Percentiles rank a stretch among this genome's conserved stretches.
These are phyloP conservation scores for Pouteria glomerata DNA, from an alignment of 148 eudicot genomes.

Conservation along the genomic window DNA sequence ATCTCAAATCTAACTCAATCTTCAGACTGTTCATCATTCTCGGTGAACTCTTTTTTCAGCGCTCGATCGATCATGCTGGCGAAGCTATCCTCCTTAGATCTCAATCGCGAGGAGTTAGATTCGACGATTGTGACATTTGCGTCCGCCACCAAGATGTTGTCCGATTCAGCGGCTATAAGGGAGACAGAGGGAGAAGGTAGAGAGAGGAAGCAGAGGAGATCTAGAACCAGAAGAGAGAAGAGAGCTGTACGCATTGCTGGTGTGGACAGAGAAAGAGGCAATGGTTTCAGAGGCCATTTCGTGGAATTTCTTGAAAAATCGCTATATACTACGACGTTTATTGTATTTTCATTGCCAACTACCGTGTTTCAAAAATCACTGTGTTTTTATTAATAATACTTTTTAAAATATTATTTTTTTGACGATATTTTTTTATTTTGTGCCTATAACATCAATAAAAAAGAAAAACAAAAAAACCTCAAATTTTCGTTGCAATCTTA, in stretches of 20 bases:
- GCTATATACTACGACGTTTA: too few relatives aligned
- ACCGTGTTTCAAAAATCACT: too few relatives aligned
- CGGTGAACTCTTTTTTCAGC: constrained; percentile 82
- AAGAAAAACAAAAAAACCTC: too few relatives aligned
- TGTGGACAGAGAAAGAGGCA: background rate
- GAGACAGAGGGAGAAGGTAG: constrained; percentile 8
- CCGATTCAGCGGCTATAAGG: background rate
- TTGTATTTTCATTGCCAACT: too few relatives aligned
- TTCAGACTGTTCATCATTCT: constrained; percentile 65
- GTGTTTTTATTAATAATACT: too few relatives aligned
- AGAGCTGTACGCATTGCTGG: constrained; percentile 19
- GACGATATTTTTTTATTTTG: too few relatives aligned
- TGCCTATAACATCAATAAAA: too few relatives aligned
- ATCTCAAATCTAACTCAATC: constrained; percentile 52
- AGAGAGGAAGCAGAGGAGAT: constrained; percentile 14
- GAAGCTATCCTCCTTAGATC: constrained; percentile 56
- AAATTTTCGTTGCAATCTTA: too few relatives aligned
- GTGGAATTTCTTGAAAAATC: too few relatives aligned
- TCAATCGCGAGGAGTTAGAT: constrained; percentile 14
- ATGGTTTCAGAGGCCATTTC: background rate
- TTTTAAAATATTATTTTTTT: too few relatives aligned
- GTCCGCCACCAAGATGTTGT: constrained; percentile 6
- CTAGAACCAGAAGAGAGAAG: constrained; percentile 23
- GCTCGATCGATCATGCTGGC: constrained; percentile 98
- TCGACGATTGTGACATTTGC: constrained; percentile 17